Evolutionary conservation across 176 grass and related monocot genomes (phyloP), one percentile per base, ranked within the genome.

Genomic region (Ensete glaucum): DNA sequence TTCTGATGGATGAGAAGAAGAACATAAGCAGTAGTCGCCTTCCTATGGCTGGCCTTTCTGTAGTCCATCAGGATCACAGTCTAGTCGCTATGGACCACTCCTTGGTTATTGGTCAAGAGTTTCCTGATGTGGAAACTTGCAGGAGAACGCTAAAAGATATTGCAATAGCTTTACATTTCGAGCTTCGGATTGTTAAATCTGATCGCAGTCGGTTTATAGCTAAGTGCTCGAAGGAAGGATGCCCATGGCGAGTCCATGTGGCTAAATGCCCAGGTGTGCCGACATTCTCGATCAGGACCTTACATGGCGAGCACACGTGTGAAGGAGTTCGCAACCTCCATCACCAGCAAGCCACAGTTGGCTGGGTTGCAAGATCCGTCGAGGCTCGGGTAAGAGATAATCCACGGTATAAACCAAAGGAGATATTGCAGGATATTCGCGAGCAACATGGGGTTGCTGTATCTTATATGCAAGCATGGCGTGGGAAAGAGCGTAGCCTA

Each of bases 391-490:
- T 98, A 34, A 87, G 95, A 62, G 86, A 91, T 73, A 98, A 98
- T 56, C 95, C 95, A 1, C 95, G 87, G 66, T 89, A 87, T 82
- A 98, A 98, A 73, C 95, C 95, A 9, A 98, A 98, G 83, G 95
- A 98, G 63, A 98, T 98, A 82, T 80, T 98, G 86, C 94, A 98
- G 77, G 94, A 91, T 80, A 98, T 93, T 29, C 81, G 58, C 20
- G 94, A 98, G 53, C 88, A 98, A 77, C 94, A 98, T 86, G 94
- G 94, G 24, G 84, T 98, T 1, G 94, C 94, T 19, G 90, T 98
- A 43, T 93, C 90, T 68, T 98, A 98, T 75, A 98, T 98, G 95
- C 95, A 98, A 73, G 95, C 95, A 56, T 94, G 95, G 88, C 90
- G 95, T 62, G 95, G 95, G 69, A 98, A 98, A 64, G 95, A 94